Percentiles rank a stretch among this genome's conserved stretches.
Conservation (phyloP, 1,284 basidiomycete species). For the Ganoderma sinense region DNA sequence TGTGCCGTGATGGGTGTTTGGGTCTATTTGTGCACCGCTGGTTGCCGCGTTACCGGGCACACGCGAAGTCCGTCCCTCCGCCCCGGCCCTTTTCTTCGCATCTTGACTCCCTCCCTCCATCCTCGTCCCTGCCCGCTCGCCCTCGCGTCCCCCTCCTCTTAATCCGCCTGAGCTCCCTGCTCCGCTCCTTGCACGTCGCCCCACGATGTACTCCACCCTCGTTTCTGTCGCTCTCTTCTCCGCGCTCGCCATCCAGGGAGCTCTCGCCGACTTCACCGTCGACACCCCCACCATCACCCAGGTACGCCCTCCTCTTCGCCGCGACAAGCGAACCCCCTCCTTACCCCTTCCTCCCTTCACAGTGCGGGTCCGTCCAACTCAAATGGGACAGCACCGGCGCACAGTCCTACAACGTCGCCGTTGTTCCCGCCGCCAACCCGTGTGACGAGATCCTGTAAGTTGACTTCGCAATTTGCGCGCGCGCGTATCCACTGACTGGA, state of each 20-base stretch:
- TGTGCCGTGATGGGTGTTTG: constrained; percentile 21
- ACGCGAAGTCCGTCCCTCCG: constrained; percentile 26
- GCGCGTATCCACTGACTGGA: not conserved
- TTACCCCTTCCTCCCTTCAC: constrained; percentile 15
- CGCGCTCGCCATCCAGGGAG: constrained; percentile 58
- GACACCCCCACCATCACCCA: constrained; percentile 59
- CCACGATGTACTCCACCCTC: constrained; percentile 79
- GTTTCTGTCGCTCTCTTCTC: constrained; percentile 73
- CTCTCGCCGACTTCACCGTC: constrained; percentile 61
- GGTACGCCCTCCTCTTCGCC: constrained; percentile 45
- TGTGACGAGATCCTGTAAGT: constrained; percentile 70
- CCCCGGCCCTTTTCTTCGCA: constrained; percentile 27
- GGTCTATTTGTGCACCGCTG: constrained; percentile 27
- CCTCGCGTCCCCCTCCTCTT: constrained; percentile 19
- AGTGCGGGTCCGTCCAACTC: constrained; percentile 65
- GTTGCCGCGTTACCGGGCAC: constrained; percentile 31
- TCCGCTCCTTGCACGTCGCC: constrained; percentile 35
- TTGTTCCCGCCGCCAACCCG: constrained; percentile 58
- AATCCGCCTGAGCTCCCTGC: constrained; percentile 36
- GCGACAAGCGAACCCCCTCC: not conserved
- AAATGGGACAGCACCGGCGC: constrained; percentile 58
- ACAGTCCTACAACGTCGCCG: constrained; percentile 65
- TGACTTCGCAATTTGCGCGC: not conserved
- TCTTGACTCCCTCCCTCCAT: constrained; percentile 34
- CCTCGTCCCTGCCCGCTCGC: constrained; percentile 31